phyloP scores from a whole-genome alignment of 495 filamentous ascomycete genomes.

The Lasiosphaeriaceae sp. region DNA sequence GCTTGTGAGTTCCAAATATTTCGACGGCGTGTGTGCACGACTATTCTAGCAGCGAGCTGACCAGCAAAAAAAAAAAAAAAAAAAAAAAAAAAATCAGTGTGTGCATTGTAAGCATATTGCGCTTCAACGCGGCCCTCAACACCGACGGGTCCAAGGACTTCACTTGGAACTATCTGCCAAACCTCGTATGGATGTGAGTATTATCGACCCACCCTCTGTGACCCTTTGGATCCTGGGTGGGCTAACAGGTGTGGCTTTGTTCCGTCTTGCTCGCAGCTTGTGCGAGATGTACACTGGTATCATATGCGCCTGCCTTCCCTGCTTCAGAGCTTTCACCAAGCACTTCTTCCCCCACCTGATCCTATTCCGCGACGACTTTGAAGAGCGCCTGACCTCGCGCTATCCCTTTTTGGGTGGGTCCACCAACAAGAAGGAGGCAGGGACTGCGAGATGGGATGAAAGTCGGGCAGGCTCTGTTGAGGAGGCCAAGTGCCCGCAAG shows the following conservation, averaged over 20 bases:
- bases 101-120: conserved; percentile 20
- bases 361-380: background rate
- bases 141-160: conserved; percentile 10
- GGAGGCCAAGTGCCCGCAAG: too few relatives aligned
- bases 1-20: conserved; percentile 14
- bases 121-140: conserved; percentile 14
- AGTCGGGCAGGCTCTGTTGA: too few relatives aligned
- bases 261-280: too few relatives aligned
- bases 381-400: background rate
- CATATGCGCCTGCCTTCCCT: conserved; percentile 24
- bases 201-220: background rate
- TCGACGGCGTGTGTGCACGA: too few relatives aligned
- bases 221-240: background rate
- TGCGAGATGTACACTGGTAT: conserved; percentile 23
- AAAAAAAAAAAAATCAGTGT: too few relatives aligned
- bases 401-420: too few relatives aligned
- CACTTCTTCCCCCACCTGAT: conserved; percentile 15
- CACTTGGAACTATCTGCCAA: conserved; percentile 20
- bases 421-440: too few relatives aligned
- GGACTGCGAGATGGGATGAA: too few relatives aligned
- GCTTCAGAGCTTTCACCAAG: conserved; percentile 17
- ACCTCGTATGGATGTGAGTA: conserved; percentile 28
- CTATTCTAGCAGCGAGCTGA: too few relatives aligned
- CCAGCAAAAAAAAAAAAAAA: too few relatives aligned
- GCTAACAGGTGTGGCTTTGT: too few relatives aligned